Base-by-base conservation (phyloP, 2,329 filamentous ascomycete genomes). In the Amesomyces nigricolor region DNA sequence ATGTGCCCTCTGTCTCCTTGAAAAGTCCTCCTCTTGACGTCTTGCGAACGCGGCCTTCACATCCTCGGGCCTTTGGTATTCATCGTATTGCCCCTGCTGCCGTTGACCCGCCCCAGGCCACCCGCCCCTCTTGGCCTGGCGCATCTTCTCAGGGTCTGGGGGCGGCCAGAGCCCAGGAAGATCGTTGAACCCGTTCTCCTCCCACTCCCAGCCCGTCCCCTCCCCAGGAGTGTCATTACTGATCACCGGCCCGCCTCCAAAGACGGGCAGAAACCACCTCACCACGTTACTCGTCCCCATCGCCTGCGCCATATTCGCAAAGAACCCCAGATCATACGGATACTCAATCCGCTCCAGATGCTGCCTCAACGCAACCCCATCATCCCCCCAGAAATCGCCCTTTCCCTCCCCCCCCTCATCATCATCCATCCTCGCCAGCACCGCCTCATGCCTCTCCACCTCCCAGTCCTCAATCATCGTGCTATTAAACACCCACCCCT, bases 381-480 rank as follows among this genome's bases (percentile, higher is more conserved):
- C 64, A 8, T 61, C 63, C 45, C 64, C 65, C 32, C 60, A 62
- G 39, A 58, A 62, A 2, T 56, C 65, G 29, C 71, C 68, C 7
- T 70, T 71, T 35, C 70, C 32, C 10, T 56, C 42, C 5, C 55
- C 37, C 16, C 5, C 38, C 8, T 61, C 53, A 7, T 61, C 57
- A 9, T 37, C 48, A 14, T 30, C 38, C 42, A 60, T 40, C 16
- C 79, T 73, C 19, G 74, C 71, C 22, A 83, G 70, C 1, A 83
- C 68, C 8, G 79, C 74, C 60, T 83, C 79, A 68, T 87, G 83
- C 0, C 83, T 75, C 61, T 87, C 83, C 46, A 82, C 69, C 66
- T 87, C 88, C 88, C 88, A 92, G 58, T 79, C 78, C 71, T 95
- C 89, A 64, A 95, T 94, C 68, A 88, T 89, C 22, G 88, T 92